Evolutionary conservation across 2,329 filamentous ascomycete species (phyloP), one percentile per base, ranked within the genome.

Genomic region (Trichophyton verrucosum): DNA sequence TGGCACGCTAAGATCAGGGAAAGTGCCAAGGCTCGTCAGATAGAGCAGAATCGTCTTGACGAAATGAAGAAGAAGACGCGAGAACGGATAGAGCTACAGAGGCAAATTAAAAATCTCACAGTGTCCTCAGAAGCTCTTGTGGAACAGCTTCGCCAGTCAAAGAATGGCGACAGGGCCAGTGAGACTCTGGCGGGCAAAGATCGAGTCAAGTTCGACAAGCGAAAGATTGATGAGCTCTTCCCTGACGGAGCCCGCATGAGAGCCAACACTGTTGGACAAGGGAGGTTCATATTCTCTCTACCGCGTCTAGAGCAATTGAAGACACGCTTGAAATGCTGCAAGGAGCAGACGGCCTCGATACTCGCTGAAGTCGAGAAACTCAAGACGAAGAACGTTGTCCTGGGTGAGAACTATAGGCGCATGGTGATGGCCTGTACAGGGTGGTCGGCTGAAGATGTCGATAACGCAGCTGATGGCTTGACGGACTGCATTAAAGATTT

Each of bases 401-500:
- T 95, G 2, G 92, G 96, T 69, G 80, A 87, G 65, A 90, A 94
- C 74, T 96, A 96, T 71, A 83, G 91, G 27, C 88, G 87, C 65
- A 89, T 97, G 33, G 90, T 99, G 24, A 85, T 87, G 60, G 77
- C 96, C 11, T 96, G 92, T 71, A 95, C 91, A 0, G 86, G 85
- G 7, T 88, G 91, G 38, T 81, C 84, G 0, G 90, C 95, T 64
- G 80, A 81, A 7, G 83, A 89, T 61, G 88, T 97, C 13, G 94
- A 97, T 67, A 82, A 83, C 61, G 82, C 91, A 58, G 79, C 96
- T 0, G 88, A 90, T 59, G 85, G 85, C 2, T 77, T 99, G 49
- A 83, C 95, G 55, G 85, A 89, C 64, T 94, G 94, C 1, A 87
- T 97, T 2, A 92, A 96, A 74, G 76, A 78, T 46, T 61, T 76